These are phyloP conservation scores for Nicotiana undulata DNA, from an alignment of 257 asterid genomes.

Conservation along the genomic window DNA sequence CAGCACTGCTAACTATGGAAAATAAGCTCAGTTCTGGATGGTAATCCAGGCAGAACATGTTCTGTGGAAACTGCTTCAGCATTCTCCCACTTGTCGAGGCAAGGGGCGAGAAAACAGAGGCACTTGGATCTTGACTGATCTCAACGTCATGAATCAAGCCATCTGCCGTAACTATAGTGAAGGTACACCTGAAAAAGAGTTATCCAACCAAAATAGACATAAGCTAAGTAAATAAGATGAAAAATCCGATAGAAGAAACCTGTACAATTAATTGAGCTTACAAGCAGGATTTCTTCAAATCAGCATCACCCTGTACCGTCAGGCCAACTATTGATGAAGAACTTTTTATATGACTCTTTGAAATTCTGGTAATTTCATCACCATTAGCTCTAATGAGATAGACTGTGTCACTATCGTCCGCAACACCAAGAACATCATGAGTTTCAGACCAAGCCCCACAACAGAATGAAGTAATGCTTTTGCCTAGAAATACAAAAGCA, in stretches of 20 bases:
- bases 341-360: constrained; percentile 53
- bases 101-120: constrained; percentile 53
- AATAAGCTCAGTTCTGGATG: constrained; percentile 45
- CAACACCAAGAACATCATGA: constrained; percentile 88
- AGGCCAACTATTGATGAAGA: constrained; percentile 68
- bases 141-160: constrained; percentile 79
- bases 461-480: constrained; percentile 34
- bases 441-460: constrained; percentile 92
- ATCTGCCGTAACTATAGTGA: constrained; percentile 63
- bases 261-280: constrained; percentile 29
- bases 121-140: constrained; percentile 78
- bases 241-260: constrained; percentile 13
- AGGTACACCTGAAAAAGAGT: constrained; percentile 64
- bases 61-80: constrained; percentile 46
- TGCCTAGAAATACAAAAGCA: constrained; percentile 40
- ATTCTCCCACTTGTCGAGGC: constrained; percentile 29
- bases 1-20: constrained; percentile 49
- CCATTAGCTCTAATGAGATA: constrained; percentile 80
- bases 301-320: constrained; percentile 50
- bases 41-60: constrained; percentile 77
- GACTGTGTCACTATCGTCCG: constrained; percentile 61
- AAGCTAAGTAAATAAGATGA: constrained; percentile 19
- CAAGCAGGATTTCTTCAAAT: constrained; percentile 59
- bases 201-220: constrained; percentile 18
- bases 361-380: constrained; percentile 77